phyloP scores from a whole-genome alignment of 2,329 filamentous ascomycete species.

The Zarea fungicola region DNA sequence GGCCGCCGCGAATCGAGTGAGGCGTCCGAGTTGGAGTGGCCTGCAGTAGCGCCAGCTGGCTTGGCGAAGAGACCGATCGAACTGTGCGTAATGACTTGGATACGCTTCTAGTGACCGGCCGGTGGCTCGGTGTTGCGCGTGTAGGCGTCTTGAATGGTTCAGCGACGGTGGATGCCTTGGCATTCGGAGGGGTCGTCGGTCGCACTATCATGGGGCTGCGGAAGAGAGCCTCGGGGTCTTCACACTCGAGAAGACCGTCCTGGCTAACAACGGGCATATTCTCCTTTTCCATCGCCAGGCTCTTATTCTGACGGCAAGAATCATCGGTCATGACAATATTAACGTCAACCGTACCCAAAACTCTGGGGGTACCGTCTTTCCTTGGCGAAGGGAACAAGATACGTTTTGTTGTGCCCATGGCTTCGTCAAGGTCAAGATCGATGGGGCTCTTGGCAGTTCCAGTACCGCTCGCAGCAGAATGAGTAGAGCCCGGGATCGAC shows the following conservation, averaged over 20 bases:
- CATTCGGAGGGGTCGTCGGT: constrained; percentile 49
- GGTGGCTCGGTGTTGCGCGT: constrained; percentile 55
- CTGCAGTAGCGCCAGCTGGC: constrained; percentile 36
- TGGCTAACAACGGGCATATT: constrained; percentile 41
- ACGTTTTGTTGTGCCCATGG: constrained; percentile 55
- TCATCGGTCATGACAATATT: constrained; percentile 45
- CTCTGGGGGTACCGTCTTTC: constrained; percentile 57
- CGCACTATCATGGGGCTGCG: constrained; percentile 46
- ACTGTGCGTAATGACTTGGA: constrained; percentile 50
- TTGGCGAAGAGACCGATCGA: constrained; percentile 39
- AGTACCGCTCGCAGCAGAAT: constrained; percentile 51
- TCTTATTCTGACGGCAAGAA: constrained; percentile 33
- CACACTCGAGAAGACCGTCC: constrained; percentile 25
- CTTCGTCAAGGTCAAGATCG: constrained; percentile 42
- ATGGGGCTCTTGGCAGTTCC: constrained; percentile 56
- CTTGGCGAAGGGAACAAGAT: constrained; percentile 73
- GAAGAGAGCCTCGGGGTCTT: constrained; percentile 61
- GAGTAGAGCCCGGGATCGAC: constrained; percentile 39
- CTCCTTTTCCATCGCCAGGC: constrained; percentile 36
- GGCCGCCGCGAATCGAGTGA: constrained; percentile 22
- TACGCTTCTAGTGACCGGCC: constrained; percentile 56
- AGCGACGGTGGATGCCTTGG: constrained; percentile 32
- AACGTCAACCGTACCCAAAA: constrained; percentile 52
- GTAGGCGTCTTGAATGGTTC: constrained; percentile 58
- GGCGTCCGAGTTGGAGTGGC: constrained; percentile 46